Evolutionary conservation across 1,284 basidiomycete genomes (phyloP).

Genomic region (Singerocomus inundabilis): DNA sequence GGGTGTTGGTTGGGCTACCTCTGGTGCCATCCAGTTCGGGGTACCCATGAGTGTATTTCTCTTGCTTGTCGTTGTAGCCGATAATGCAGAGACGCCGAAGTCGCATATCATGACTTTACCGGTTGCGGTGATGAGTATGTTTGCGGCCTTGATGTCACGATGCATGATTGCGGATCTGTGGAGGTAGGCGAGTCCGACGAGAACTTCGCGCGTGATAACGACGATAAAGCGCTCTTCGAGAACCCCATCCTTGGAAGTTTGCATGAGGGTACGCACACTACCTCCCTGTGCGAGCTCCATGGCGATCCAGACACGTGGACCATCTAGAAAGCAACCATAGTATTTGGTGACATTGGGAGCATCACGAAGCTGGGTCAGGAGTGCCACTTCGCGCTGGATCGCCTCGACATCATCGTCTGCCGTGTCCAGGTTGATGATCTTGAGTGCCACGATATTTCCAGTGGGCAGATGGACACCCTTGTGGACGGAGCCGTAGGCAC

Average conservation of each 20-base stretch:
- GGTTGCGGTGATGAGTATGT: conserved; percentile 84
- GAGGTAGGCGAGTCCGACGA: conserved; percentile 83
- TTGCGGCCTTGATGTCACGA: conserved; percentile 95
- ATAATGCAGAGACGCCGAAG: conserved; percentile 94
- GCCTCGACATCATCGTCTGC: conserved; percentile 96
- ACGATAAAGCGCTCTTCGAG: conserved; percentile 90
- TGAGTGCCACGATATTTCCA: conserved; percentile 88
- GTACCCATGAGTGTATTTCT: conserved; percentile 95
- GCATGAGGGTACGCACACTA: conserved; percentile 88
- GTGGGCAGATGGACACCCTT: conserved; percentile 84
- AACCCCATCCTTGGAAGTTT: conserved; percentile 76
- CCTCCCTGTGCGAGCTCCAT: conserved; percentile 99
- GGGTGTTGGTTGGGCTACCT: conserved; percentile 86
- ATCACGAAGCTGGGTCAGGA: conserved; percentile 87
- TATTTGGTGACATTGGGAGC: conserved; percentile 93
- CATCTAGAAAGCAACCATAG: conserved; percentile 93
- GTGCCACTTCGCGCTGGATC: conserved; percentile 94
- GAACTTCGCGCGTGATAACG: conserved; percentile 87
- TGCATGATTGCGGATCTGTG: conserved; percentile 96
- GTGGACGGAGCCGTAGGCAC: conserved; percentile 95
- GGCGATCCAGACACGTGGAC: conserved; percentile 96
- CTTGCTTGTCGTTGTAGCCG: conserved; percentile 85
- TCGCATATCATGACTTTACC: conserved; percentile 94
- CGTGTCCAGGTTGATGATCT: conserved; percentile 98
- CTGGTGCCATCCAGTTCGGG: conserved; percentile 99